These are phyloP conservation scores for Metarhizium album DNA, from an alignment of 2,329 filamentous ascomycete genomes.

Conservation along the genomic window DNA sequence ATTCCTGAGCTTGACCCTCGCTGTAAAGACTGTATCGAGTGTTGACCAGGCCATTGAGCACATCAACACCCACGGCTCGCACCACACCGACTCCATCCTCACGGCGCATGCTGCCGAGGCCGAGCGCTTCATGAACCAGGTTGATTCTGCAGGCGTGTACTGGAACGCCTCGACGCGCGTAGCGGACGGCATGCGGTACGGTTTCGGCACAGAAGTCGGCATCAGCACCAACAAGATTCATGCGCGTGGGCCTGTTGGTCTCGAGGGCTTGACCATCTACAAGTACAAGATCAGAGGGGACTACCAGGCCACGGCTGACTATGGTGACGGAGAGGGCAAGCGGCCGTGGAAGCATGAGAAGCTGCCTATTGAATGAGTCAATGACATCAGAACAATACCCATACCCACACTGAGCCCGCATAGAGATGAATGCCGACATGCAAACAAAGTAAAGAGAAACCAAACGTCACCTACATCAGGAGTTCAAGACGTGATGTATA, in stretches of 20 bases:
- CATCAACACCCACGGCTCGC: conserved; percentile 85
- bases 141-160: conserved; percentile 88
- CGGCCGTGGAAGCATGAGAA: conserved; percentile 49
- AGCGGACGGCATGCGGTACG: conserved; percentile 93
- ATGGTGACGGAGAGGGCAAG: conserved; percentile 54
- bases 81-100: conserved; percentile 88
- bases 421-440: not conserved
- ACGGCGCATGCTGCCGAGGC: conserved; percentile 59
- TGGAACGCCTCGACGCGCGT: conserved; percentile 95
- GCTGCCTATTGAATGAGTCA: conserved; percentile 15
- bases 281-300: conserved; percentile 84
- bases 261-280: conserved; percentile 94
- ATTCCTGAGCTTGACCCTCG: conserved; percentile 74
- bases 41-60: conserved; percentile 68
- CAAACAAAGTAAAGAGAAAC: conserved; percentile 3
- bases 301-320: conserved; percentile 72
- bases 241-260: conserved; percentile 79
- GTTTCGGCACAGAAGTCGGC: conserved; percentile 95
- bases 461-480: not conserved
- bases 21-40: conserved; percentile 65
- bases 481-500: not conserved
- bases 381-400: not conserved
- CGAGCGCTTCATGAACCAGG: conserved; percentile 69
- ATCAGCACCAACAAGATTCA: conserved; percentile 99
- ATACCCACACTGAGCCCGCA: not conserved